Conservation (phyloP, 129 eudicot species). For the Tanacetum coccineum region DNA sequence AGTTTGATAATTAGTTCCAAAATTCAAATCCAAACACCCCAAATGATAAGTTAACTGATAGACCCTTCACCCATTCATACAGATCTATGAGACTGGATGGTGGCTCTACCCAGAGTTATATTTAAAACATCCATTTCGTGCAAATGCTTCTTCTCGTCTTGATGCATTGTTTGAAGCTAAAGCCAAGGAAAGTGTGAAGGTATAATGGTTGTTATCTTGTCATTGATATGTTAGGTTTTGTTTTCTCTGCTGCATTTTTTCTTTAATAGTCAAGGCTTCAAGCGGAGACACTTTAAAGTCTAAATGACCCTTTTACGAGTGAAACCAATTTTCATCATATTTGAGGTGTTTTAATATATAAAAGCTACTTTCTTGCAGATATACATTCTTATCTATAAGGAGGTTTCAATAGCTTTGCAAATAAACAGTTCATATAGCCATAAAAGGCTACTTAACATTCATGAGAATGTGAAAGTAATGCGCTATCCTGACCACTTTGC, state of each 20-base stretch:
- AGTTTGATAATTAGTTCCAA: too few species aligned
- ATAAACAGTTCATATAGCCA: conserved; percentile 91
- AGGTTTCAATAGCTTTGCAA: conserved; percentile 90
- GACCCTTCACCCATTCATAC: conserved; percentile 30
- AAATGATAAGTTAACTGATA: conserved; percentile 20
- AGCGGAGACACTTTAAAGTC: too few species aligned
- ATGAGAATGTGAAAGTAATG: conserved; percentile 88
- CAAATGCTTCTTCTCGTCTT: conserved; percentile 63
- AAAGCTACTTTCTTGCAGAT: too few species aligned
- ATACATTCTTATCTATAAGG: too few species aligned
- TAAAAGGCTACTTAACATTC: conserved; percentile 77
- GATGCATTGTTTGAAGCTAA: conserved; percentile 82
- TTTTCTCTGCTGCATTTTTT: too few species aligned
- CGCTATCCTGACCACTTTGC: too few species aligned
- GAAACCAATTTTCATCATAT: too few species aligned
- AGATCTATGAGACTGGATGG: conserved; percentile 97
- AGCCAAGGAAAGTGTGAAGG: too few species aligned
- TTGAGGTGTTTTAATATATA: too few species aligned
- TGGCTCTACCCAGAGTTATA: conserved; percentile 97
- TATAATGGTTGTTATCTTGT: background rate
- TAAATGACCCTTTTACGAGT: too few species aligned
- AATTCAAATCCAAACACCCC: too few species aligned
- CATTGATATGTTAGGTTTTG: background rate
- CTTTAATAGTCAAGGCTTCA: too few species aligned
- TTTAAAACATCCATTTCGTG: conserved; percentile 76